Percentiles rank a stretch among this genome's conserved stretches.
phyloP scores from a whole-genome alignment of 768 basidiomycete species.

The Termitomyces eurrhizus region DNA sequence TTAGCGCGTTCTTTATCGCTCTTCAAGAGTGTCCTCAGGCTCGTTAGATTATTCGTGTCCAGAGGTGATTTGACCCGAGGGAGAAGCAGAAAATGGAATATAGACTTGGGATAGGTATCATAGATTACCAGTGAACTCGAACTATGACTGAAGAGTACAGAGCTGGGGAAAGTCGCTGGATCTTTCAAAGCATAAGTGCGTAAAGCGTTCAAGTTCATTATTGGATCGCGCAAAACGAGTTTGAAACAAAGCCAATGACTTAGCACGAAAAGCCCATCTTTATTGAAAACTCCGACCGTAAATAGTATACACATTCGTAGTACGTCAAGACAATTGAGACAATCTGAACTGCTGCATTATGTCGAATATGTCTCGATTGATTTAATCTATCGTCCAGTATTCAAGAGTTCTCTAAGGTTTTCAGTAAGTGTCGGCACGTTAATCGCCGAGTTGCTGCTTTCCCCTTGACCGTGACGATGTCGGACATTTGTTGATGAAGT shows the following conservation, averaged over 20 bases:
- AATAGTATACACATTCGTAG: neutral
- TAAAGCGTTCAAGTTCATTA: constrained; percentile 51
- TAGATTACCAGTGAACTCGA: constrained; percentile 59
- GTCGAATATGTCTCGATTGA: neutral
- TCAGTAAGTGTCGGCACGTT: constrained; percentile 53
- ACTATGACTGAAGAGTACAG: constrained; percentile 56
- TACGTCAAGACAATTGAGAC: neutral
- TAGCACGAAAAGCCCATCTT: neutral
- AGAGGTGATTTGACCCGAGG: constrained; percentile 48
- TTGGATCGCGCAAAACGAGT: neutral
- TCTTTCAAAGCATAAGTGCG: constrained; percentile 56
- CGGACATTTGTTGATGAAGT: constrained; percentile 31
- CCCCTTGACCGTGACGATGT: constrained; percentile 11
- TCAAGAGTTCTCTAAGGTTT: constrained; percentile 58
- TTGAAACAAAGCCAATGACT: too few relatives aligned
- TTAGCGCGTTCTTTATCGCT: constrained; percentile 52
- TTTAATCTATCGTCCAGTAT: constrained; percentile 31
- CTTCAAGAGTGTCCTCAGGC: constrained; percentile 52
- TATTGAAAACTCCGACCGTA: neutral
- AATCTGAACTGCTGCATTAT: neutral
- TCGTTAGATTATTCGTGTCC: constrained; percentile 37
- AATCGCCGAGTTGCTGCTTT: constrained; percentile 14
- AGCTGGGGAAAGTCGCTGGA: constrained; percentile 51
- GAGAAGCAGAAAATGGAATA: constrained; percentile 86
- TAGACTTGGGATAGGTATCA: constrained; percentile 78